Evolutionary conservation across 805 yeast genomes (phyloP), one percentile per base, ranked within the genome.

Genomic region (Cyberlindnera subsufficiens): DNA sequence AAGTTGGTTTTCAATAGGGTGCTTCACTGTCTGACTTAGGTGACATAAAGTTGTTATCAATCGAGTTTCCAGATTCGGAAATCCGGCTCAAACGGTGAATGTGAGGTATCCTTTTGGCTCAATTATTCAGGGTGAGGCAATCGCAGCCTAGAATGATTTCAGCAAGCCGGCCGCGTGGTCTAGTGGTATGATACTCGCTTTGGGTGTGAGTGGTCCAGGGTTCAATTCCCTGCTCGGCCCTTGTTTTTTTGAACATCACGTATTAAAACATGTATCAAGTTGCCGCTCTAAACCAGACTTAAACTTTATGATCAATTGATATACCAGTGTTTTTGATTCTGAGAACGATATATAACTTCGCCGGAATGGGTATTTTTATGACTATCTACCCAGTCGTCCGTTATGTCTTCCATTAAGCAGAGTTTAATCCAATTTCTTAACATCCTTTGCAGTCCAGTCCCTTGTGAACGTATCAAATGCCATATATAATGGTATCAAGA

Each of bases 401-500:
- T 30, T 30, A n/a, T 30, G 13, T 14, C 16, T 9, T 30, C 7
- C 32, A 16, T n/a, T 6, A 15, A 17, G 6, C 16, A 16, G 10
- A 16, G 9, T 35, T 30, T 35, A 14, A 14, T 20, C 37, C 13
- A 7, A 9, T 31, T 35, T 35, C 18, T n/a, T 4, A 6, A n/a
- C 30, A 17, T 11, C 19, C 9, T n/a, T 22, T 13, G 32, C 15
- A 25, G 19, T 9, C 53, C 57, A 51, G n/a, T 44, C 43, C 47
- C 59, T 58, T 4, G 39, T 32, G 35, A 49, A 47, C 1, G 47
- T 50, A 10, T 44, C 51, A 17, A 60, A 49, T 10, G 65, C 59
- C 69, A 87, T 76, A 30, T 64, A 53, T 16, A 69, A 56, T 3
- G 95, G 95, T 37, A 87, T 74, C 20, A 82, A 30, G 42, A 82